A percentile compares a stretch with the other conserved stretches of the same genome.
phyloP scores from a whole-genome alignment of 106 monocot genomes.

The Gastrodia elata region DNA sequence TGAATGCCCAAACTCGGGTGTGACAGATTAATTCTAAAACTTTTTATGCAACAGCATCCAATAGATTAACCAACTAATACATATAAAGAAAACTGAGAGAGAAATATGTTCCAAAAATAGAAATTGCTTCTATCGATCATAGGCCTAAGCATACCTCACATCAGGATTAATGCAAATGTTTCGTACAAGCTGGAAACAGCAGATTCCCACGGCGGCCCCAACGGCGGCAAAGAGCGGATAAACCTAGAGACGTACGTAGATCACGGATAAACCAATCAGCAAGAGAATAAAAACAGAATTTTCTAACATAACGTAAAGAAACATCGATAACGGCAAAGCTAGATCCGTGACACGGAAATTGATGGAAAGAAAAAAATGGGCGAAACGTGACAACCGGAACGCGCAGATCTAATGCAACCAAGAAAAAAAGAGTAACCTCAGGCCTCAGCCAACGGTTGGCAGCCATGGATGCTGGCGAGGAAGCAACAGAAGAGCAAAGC shows the following conservation, averaged over 20 bases:
- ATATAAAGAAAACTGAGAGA: neutral
- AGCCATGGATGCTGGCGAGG: constrained; percentile 11
- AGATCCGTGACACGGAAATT: neutral
- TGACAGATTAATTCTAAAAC: no score
- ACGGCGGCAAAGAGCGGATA: constrained; percentile 59
- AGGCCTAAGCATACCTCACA: constrained; percentile 11
- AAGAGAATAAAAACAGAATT: neutral
- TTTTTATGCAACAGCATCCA: no score
- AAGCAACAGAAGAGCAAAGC: neutral
- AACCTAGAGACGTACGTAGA: constrained; percentile 19
- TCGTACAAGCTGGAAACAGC: constrained; percentile 36
- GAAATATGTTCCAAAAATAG: neutral
- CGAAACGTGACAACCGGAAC: neutral
- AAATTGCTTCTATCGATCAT: neutral
- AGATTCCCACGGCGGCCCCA: constrained; percentile 46
- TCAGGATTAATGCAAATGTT: constrained; percentile 57
- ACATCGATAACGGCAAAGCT: neutral
- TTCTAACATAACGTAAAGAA: neutral
- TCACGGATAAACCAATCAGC: neutral
- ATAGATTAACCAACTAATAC: no score
- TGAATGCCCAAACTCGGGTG: no score
- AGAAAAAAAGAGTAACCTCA: constrained; percentile 18
- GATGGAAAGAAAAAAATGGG: neutral
- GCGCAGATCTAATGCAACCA: neutral
- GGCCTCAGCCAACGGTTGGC: constrained; percentile 38